These are phyloP conservation scores for Fusarium algeriense DNA, from an alignment of 2,329 filamentous ascomycete genomes.

Conservation along the genomic window DNA sequence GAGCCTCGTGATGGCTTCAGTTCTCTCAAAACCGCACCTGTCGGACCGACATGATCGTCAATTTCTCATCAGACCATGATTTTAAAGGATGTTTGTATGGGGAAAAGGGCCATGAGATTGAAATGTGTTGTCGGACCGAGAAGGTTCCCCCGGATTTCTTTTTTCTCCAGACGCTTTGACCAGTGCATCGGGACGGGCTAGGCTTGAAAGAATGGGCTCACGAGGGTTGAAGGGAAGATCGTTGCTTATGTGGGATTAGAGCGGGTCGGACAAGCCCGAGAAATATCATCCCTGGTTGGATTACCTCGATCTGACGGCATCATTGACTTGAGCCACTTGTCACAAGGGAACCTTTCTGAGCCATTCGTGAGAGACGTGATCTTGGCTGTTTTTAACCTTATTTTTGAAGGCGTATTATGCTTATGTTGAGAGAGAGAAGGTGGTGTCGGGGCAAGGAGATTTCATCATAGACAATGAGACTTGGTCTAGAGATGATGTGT, in stretches of 20 bases:
- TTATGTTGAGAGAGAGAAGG: neutral
- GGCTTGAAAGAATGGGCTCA: neutral
- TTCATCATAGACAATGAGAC: neutral
- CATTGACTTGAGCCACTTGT: neutral
- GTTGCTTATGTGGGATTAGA: neutral
- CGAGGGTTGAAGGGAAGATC: neutral
- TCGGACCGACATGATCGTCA: slow-evolving; percentile 23
- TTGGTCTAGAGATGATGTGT: rapidly evolving
- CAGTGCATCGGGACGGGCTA: neutral
- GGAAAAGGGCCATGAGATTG: neutral
- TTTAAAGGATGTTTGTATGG: neutral
- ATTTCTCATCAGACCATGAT: slow-evolving; percentile 8
- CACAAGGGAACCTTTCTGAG: neutral
- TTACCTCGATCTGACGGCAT: neutral
- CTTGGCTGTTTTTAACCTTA: neutral
- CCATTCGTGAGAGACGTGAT: neutral
- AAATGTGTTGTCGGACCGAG: neutral
- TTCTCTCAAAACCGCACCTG: rapidly evolving
- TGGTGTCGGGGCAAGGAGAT: neutral
- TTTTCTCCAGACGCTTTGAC: neutral
- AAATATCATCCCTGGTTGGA: neutral
- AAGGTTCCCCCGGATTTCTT: neutral
- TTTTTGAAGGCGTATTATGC: neutral
- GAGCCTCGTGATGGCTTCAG: slow-evolving; percentile 25
- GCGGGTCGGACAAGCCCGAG: neutral